phyloP scores from a whole-genome alignment of 306 rosid genomes.

The Mimosa bimucronata region DNA sequence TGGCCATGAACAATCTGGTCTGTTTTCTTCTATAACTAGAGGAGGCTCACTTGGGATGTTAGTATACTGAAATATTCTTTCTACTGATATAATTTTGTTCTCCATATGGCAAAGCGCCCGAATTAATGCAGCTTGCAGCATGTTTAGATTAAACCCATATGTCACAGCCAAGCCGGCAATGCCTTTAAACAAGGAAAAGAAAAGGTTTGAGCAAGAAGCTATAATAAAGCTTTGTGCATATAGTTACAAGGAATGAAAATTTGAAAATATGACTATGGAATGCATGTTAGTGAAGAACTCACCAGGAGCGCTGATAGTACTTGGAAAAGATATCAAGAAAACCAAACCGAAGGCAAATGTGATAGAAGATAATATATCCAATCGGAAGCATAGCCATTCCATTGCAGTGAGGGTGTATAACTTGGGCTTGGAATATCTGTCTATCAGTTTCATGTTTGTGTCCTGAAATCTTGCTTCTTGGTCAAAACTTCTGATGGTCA shows the following conservation, averaged over 20 bases:
- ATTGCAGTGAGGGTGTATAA: constrained; percentile 59
- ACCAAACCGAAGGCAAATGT: constrained; percentile 65
- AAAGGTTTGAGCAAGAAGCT: neutral
- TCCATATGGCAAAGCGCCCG: constrained; percentile 67
- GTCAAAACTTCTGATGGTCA: constrained; percentile 79
- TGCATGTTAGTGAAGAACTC: constrained; percentile 23
- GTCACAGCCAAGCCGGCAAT: constrained; percentile 89
- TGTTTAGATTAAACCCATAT: constrained; percentile 72
- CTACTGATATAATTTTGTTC: constrained; percentile 86
- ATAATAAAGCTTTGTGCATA: neutral
- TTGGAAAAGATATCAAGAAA: constrained; percentile 73
- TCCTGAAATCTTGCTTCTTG: constrained; percentile 72
- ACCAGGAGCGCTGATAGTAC: constrained; percentile 68
- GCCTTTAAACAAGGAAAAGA: constrained; percentile 43
- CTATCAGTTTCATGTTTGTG: constrained; percentile 66
- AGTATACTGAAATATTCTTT: constrained; percentile 81
- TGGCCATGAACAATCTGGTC: constrained; percentile 73
- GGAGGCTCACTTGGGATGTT: constrained; percentile 78
- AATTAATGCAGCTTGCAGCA: constrained; percentile 50
- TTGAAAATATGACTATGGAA: neutral
- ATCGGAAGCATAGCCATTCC: constrained; percentile 79
- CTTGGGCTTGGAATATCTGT: constrained; percentile 71
- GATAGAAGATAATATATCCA: constrained; percentile 64
- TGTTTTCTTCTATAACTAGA: constrained; percentile 57
- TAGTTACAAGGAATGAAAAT: constrained; percentile 7